Percentiles rank a stretch among this genome's conserved stretches.
Conservation (phyloP, 441 rosid genomes). For the Erodium texanum region DNA sequence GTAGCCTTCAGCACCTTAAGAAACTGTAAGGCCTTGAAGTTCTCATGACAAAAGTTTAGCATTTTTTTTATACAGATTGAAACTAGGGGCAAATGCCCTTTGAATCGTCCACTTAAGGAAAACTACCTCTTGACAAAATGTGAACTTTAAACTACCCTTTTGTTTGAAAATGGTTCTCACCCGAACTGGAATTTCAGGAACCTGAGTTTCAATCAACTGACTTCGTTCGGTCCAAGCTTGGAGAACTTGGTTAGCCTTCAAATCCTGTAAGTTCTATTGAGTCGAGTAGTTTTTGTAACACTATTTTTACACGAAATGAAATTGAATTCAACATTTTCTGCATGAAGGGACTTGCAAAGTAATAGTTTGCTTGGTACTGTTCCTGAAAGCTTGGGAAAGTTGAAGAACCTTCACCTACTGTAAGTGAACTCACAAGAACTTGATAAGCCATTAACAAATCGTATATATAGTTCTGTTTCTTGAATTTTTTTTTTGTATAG, state of each 20-base stretch:
- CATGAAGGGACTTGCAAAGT: constrained; percentile 68
- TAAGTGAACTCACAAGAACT: constrained; percentile 32
- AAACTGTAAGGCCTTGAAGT: constrained; percentile 41
- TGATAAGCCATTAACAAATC: constrained; percentile 1
- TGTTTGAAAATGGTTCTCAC: too few relatives aligned
- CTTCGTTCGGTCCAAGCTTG: constrained; percentile 61
- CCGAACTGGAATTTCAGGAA: constrained; percentile 44
- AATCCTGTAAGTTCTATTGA: constrained; percentile 53
- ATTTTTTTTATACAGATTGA: constrained; percentile 4
- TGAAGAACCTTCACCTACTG: constrained; percentile 64
- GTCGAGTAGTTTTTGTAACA: too few relatives aligned
- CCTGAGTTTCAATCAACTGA: constrained; percentile 73
- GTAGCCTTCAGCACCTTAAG: constrained; percentile 65
- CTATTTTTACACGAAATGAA: constrained; percentile 13
- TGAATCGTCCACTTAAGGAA: too few relatives aligned
- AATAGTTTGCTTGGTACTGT: constrained; percentile 67
- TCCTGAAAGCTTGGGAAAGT: constrained; percentile 63
- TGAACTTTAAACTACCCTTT: too few relatives aligned
- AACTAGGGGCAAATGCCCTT: too few relatives aligned
- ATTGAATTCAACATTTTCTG: constrained; percentile 4
- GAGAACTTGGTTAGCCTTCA: constrained; percentile 52
- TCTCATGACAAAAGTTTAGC: neutral
- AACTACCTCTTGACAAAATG: too few relatives aligned
- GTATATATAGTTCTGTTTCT: neutral
- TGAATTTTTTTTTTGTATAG: constrained; percentile 25